Evolutionary conservation across 1,284 basidiomycete species (phyloP), one percentile per base, ranked within the genome.

Genomic region (Sphagnurus paluster): DNA sequence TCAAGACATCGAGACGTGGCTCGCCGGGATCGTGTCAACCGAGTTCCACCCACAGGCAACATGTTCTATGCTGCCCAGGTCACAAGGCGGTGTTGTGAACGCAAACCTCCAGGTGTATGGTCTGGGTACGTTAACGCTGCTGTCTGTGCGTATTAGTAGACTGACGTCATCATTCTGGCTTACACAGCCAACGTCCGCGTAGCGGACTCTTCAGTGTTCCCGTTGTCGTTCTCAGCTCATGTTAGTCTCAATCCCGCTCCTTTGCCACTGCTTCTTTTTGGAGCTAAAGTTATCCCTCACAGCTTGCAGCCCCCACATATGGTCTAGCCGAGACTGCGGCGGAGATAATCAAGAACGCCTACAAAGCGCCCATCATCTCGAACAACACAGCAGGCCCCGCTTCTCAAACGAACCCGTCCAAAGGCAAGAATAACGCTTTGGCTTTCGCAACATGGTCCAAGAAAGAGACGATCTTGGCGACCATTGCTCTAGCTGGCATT

Each of bases 301-400:
- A 82, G 70, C 63, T 77, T 50, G 67, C 76, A 64, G 74, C 78
- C 13, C 71, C 80, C 3, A 76, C 79, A 2, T 92, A 86, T 59
- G 88, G 83, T 21, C 68, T 88, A 37, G 85, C 84, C 4, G 85
- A 90, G 65, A 79, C 79, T 61, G 84, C 77, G 0, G 75, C 83
- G 4, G 74, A 75, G 36, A 70, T 88, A 45, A 80, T 89, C 13
- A 47, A 32, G 13, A 26, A 20, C 10, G 24, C 26, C 5, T 47
- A 50, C 16, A 43, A 14, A 5, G 6, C 37, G 9, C 30, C 36
- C 19, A n/a, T n/a, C n/a, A n/a, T n/a, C n/a, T n/a, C n/a, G n/a
- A n/a, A n/a, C n/a, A n/a, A n/a, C n/a, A n/a, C n/a, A n/a, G n/a
- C n/a, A n/a, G n/a, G n/a, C n/a, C n/a, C n/a, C n/a, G n/a, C n/a